Base-by-base conservation (phyloP, 768 basidiomycete species). In the Boletus tylopilopsis region DNA sequence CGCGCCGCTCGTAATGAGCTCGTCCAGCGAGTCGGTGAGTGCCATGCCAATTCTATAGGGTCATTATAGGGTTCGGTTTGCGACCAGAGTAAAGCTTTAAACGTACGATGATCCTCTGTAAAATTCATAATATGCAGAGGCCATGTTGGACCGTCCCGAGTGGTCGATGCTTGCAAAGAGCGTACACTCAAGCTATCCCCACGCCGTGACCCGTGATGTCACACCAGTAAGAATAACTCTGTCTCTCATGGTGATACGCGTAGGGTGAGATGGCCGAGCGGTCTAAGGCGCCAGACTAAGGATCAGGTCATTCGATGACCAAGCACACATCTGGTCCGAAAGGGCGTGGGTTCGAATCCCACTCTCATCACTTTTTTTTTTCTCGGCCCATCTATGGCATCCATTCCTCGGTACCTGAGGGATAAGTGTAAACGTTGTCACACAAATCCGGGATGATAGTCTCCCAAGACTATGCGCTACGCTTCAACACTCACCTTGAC, bases 1-100 rank as follows among this genome's bases (percentile, higher is more conserved):
- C 42, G 90, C 84, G 2, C 95, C 95, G 63, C 87, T 89, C 39
- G 94, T 95, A 61, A 99, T 97, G 57, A 99, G 81, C 72, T 98
- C 95, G 73, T 99, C 96, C 60, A 99, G 82, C 57, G 95, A 94
- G 75, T 99, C 96, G 13, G 94, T 95, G 44, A 99, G 78, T 45
- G 95, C 93, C 80, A 94, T 91, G 44, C 96, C 96, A 69, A 98
- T 92, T 57, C 96, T 98, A 65, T 29, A 49, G 36, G 32, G 15
- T 30, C 6, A 1, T 36, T 49, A 40, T 49, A 38, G 47, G 24
- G n/a, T 24, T 25, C 29, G 11, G 18, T 37, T 18, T 33, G 33
- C 16, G 27, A 45, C 35, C 46, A 44, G n/a, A 46, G 38, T 32
- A 37, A 8, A 43, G 35, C 12, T 33, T 38, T 25, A 7, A 51